Conservation (phyloP, 2,329 filamentous ascomycete genomes). For the Podosphaera leucotricha region DNA sequence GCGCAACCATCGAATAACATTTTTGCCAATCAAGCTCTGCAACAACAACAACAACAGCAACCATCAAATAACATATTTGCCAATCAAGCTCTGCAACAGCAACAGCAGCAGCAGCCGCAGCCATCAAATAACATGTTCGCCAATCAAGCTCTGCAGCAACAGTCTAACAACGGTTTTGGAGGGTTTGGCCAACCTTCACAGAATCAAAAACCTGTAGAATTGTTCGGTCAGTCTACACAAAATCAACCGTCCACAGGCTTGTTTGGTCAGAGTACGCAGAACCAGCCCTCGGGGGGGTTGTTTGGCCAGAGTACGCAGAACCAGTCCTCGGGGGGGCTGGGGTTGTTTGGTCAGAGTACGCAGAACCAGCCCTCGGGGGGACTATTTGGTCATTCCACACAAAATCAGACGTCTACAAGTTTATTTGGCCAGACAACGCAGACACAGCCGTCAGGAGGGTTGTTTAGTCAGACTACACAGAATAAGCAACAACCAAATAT, state of each 20-base stretch:
- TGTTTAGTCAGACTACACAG: neutral
- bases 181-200: constrained; percentile 1
- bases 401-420: neutral
- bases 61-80: too few species aligned
- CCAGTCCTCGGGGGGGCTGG: constrained; percentile 1
- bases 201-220: neutral
- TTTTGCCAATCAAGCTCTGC: too few species aligned
- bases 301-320: neutral
- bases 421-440: constrained; percentile 2
- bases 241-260: neutral
- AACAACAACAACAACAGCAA: too few species aligned
- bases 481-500: constrained; percentile 5
- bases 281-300: neutral
- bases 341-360: constrained; percentile 1
- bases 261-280: neutral
- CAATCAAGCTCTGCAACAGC: too few species aligned
- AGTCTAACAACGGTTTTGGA: constrained; percentile 2
- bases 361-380: constrained; percentile 4
- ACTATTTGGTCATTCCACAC: constrained; percentile 3
- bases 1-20: too few species aligned
- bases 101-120: too few species aligned
- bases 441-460: neutral
- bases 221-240: neutral
- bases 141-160: constrained; percentile 3
- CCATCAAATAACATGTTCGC: too few species aligned